A percentile compares a stretch with the other conserved stretches of the same genome.
phyloP scores from a whole-genome alignment of 2,329 filamentous ascomycete species.

The Botrytis porri region DNA sequence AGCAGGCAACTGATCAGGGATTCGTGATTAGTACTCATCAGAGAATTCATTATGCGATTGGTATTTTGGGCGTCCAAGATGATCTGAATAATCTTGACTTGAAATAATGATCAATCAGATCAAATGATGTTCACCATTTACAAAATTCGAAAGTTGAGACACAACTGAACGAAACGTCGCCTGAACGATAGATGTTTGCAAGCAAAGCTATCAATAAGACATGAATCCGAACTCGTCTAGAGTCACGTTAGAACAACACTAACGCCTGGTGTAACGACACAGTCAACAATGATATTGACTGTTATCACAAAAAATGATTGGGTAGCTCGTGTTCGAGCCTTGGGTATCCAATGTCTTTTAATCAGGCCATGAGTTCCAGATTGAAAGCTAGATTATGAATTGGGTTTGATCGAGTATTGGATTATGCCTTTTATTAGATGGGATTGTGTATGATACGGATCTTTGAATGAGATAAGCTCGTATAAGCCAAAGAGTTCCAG shows the following conservation, averaged over 20 bases:
- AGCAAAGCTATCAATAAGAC: no score
- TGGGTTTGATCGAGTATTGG: neutral
- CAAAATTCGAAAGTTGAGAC: neutral
- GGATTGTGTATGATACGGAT: neutral
- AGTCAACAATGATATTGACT: neutral
- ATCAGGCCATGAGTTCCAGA: neutral
- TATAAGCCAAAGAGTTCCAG: neutral
- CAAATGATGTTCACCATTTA: neutral
- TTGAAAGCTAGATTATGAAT: neutral
- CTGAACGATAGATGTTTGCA: neutral
- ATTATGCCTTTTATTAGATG: neutral
- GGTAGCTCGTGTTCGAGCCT: neutral
- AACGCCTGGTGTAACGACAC: neutral
- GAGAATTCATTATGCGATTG: slow-evolving; percentile 72
- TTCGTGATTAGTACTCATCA: slow-evolving; percentile 62
- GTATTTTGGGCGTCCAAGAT: slow-evolving; percentile 72
- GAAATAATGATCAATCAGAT: slow-evolving; percentile 23
- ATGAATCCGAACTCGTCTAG: neutral
- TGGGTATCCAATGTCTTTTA: neutral
- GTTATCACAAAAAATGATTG: neutral
- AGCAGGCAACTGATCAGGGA: slow-evolving; percentile 46
- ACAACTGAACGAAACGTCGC: neutral
- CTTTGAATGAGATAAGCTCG: neutral
- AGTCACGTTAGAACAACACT: neutral
- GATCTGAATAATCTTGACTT: slow-evolving; percentile 66